Base-by-base conservation (phyloP, 306 rosid species). In the Vigna hirtella region DNA sequence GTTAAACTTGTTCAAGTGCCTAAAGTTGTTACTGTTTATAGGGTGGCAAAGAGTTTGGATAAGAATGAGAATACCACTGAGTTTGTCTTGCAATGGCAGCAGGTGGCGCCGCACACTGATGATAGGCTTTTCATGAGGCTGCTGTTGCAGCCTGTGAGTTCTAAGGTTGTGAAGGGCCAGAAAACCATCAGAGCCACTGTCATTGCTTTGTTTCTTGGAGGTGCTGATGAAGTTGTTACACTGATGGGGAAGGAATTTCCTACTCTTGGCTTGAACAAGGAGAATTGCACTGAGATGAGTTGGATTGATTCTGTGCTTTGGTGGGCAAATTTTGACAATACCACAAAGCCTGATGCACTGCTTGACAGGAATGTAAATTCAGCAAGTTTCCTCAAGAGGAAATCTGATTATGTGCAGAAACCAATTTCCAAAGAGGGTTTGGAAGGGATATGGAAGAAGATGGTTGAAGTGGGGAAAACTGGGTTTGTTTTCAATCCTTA, bases 71-170 rank as follows among this genome's bases (percentile, higher is more conserved):
- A 69, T 38, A 79, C 62, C 1, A 90, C 93, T 5, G 93, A 86
- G 77, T 48, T 93, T 65, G 95, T 91, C 20, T 69, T 72, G 5
- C 85, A 77, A 38, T 93, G 97, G 98, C 93, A 89, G 67, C 53
- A 86, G 6, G 93, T 89, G 57, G 92, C 96, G 8, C 87, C 90
- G 0, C 24, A 3, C 0, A 80, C 62, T 0, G 89, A 88, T 32
- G 85, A 89, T 26, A 69, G 84, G 69, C 87, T 89, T 30, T 91
- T 89, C 88, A 72, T 91, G 87, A 89, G 93, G 82, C 49, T 85
- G 74, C 74, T 88, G 2, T 16, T 90, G 40, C 88, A 86, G 72
- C 93, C 93, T 9, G 89, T 82, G 65, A 80, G 57, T 72, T 88
- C 90, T 9, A 83, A 77, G 72, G 80, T 61, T 32, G 82, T 56